Evolutionary conservation across 2,329 filamentous ascomycete species (phyloP).

Genomic region (Juglanconis oblonga): DNA sequence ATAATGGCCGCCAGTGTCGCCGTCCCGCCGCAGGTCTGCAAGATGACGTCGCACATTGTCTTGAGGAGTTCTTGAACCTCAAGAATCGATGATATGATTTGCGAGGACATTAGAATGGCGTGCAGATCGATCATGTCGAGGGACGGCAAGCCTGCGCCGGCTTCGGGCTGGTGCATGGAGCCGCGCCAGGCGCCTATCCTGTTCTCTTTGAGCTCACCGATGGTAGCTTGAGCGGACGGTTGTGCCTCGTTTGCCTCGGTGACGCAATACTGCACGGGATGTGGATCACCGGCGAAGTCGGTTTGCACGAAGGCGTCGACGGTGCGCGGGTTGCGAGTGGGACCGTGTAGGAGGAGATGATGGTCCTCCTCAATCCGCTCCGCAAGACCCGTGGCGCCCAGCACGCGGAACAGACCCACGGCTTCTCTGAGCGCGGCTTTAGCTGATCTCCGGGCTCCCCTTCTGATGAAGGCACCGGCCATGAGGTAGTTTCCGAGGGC

Average conservation of each 20-base stretch:
- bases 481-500: slow-evolving; percentile 72
- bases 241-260: slow-evolving; percentile 42
- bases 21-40: slow-evolving; percentile 70
- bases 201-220: slow-evolving; percentile 52
- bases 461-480: slow-evolving; percentile 66
- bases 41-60: slow-evolving; percentile 78
- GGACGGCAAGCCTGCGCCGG: slow-evolving; percentile 63
- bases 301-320: slow-evolving; percentile 68
- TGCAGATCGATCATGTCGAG: slow-evolving; percentile 82
- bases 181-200: slow-evolving; percentile 63
- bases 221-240: slow-evolving; percentile 39
- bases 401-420: slow-evolving; percentile 63
- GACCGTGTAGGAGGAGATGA: slow-evolving; percentile 62
- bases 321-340: slow-evolving; percentile 55
- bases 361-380: slow-evolving; percentile 67
- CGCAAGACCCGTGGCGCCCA: slow-evolving; percentile 68
- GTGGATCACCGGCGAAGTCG: slow-evolving; percentile 60
- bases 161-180: slow-evolving; percentile 54
- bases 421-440: slow-evolving; percentile 67
- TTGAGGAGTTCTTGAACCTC: slow-evolving; percentile 72
- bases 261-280: slow-evolving; percentile 48
- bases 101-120: slow-evolving; percentile 74
- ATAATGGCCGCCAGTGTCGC: slow-evolving; percentile 72
- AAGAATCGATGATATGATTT: slow-evolving; percentile 75
- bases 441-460: slow-evolving; percentile 64